phyloP scores from a whole-genome alignment of 371 early-diverging fungal genomes.

The Batkoa obscura region DNA sequence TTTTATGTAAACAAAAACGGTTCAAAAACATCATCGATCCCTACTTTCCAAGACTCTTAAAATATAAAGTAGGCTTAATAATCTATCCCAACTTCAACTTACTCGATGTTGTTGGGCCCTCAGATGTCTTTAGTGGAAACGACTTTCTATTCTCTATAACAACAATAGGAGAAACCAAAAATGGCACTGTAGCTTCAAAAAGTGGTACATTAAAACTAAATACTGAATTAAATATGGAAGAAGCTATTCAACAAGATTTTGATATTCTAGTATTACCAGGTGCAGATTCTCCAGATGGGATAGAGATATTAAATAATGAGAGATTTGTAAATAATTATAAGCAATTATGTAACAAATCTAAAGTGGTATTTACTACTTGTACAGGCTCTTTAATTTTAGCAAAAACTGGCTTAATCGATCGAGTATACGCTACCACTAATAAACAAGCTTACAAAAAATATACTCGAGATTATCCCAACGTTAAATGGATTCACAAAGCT shows the following conservation, averaged over 20 bases:
- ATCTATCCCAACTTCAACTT: background rate
- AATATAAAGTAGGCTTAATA: background rate
- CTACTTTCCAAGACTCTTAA: background rate
- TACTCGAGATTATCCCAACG: background rate
- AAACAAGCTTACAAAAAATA: background rate
- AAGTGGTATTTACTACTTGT: background rate
- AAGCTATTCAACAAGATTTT: background rate
- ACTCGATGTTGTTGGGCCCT: background rate
- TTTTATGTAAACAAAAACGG: no score
- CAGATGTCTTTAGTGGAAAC: background rate
- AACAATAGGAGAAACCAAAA: background rate
- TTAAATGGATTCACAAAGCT: background rate
- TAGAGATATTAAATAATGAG: background rate
- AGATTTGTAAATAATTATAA: background rate
- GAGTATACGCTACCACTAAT: background rate
- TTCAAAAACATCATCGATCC: no score
- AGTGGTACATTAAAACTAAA: background rate
- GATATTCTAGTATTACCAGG: background rate
- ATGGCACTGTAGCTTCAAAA: background rate
- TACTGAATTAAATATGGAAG: background rate
- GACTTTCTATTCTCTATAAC: background rate
- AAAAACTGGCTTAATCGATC: background rate
- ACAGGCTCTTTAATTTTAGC: background rate
- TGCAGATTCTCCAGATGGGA: background rate
- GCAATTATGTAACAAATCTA: background rate